Evolutionary conservation across 257 asterid genomes (phyloP), one percentile per base, ranked within the genome.

Genomic region (Nicotiana tabacum): DNA sequence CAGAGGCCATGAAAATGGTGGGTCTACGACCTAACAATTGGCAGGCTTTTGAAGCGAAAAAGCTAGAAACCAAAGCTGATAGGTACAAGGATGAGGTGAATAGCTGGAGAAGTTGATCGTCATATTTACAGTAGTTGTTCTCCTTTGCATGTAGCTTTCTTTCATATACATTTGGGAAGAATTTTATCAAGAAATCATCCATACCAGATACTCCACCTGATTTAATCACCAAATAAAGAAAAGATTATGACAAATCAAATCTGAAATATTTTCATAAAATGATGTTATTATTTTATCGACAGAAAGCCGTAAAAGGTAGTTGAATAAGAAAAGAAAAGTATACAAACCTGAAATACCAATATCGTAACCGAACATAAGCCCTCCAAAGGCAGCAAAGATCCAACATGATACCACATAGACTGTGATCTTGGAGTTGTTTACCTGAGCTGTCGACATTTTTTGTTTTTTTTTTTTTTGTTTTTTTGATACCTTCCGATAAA

Each of bases 1-100:
- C 2, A 1, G 97, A 87, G 0, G 93, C 92, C 89, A 89, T 32
- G 16, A 84, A 32, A 46, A 95, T 95, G 1, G 98, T 95, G 6
- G 91, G 97, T 18, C 84, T 86, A 0, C 98, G 86, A 2, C 98
- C 98, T 0, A 92, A 5, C 27, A 57, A 0, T 9, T 81, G 83
- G 77, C 98, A 95, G 0, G 90, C 91, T 74, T 87, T 92, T 0
- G 98, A 93, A 1, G 98, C 98, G n/a, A 87, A 88, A 62, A 93
- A 93, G 83, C 98, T 95, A 4, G 98, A 83, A 0, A 91, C 84
- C 1, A 95, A 90, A 0, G 98, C 98, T 1, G 98, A 95, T 11
- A 93, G 69, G 57, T 92, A 95, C 81, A 95, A 27, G 0, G 98
- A 95, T 0, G 98, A 95, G 0, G 98, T 95, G 88, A 95, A 95